phyloP scores from a whole-genome alignment of 164 flowering plant species.

The Dillenia suffruticosa region DNA sequence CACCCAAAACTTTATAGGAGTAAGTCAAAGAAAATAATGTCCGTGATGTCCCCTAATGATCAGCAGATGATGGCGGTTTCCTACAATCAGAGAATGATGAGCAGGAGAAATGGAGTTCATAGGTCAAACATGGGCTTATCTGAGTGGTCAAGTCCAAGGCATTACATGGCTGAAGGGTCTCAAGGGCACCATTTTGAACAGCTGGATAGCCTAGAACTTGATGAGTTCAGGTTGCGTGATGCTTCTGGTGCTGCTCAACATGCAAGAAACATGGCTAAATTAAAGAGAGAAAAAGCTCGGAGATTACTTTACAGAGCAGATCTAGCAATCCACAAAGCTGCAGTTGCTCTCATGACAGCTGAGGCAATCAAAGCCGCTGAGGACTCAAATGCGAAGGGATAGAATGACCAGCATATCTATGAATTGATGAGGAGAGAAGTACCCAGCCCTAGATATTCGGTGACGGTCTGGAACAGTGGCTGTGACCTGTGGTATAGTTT shows the following conservation, averaged over 20 bases:
- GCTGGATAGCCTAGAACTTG: constrained; percentile 52
- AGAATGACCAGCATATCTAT: constrained; percentile 10
- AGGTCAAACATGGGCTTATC: constrained; percentile 40
- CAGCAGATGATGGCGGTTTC: constrained; percentile 19
- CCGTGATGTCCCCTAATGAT: constrained; percentile 24
- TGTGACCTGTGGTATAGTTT: not conserved
- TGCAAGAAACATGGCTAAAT: constrained; percentile 71
- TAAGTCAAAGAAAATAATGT: constrained; percentile 51
- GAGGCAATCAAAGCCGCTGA: constrained; percentile 68
- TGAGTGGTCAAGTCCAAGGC: constrained; percentile 49
- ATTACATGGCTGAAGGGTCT: constrained; percentile 26
- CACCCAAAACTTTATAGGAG: constrained; percentile 34
- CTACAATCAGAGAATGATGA: constrained; percentile 29
- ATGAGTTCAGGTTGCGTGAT: constrained; percentile 79
- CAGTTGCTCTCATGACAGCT: constrained; percentile 78
- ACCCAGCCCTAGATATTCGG: not conserved
- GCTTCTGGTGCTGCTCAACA: constrained; percentile 81
- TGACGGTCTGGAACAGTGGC: not conserved
- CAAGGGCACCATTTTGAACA: constrained; percentile 32
- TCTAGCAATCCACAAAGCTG: constrained; percentile 86
- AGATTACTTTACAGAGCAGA: constrained; percentile 75
- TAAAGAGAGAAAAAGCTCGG: constrained; percentile 79
- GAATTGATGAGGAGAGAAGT: not conserved
- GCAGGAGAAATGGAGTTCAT: constrained; percentile 41
- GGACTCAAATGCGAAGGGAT: constrained; percentile 31